Base-by-base conservation (phyloP, 2,329 filamentous ascomycete species). In the Lasiodiplodia hormozganensis region DNA sequence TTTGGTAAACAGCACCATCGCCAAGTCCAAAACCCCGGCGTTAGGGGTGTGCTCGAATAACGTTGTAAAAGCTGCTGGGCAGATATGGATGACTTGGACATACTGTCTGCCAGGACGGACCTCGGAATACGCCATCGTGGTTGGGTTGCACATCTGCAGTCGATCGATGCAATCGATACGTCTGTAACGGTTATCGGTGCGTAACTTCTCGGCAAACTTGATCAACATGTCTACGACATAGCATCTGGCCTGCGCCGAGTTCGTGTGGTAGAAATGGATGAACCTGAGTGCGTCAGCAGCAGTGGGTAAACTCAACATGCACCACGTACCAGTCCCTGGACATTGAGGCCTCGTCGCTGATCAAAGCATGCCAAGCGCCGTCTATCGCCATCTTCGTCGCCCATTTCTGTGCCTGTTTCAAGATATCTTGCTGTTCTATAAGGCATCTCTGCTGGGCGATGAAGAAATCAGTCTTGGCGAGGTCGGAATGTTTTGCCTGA, bases 161-260 rank as follows among this genome's bases (percentile, higher is more conserved):
- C 14, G 38, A 43, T 43, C 28, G 28, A 6, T 4, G 28, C 28
- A 28, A 28, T 28, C 28, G 28, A 28, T 28, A 28, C 28, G 28
- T 1, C 1, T 1, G 28, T 28, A 1, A 28, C 28, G 28, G 3
- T 28, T 4, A 28, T 6, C 1, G 6, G 4, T 1, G 28, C 4
- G 12, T 4, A 38, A 38, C 10, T 11, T n/a, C 10, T n/a, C 3
- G 6, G 43, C 43, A n/a, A 47, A 4, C 8, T 47, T n/a, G 7
- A 47, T 3, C 7, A 21, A 11, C 0, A 3, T 21, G 7, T 3
- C 6, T 11, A 18, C 10, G n/a, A 47, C 43, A 8, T 21, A 47
- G 43, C 43, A 47, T 21, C 43, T 21, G n/a, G 43, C n/a, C 8
- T 11, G 7, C 6, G 21, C 21, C 18, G 10, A 2, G 18, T 47